Percentiles rank a stretch among this genome's conserved stretches.
phyloP scores from a whole-genome alignment of 2,329 filamentous ascomycete genomes.

The Colletotrichum melonis region DNA sequence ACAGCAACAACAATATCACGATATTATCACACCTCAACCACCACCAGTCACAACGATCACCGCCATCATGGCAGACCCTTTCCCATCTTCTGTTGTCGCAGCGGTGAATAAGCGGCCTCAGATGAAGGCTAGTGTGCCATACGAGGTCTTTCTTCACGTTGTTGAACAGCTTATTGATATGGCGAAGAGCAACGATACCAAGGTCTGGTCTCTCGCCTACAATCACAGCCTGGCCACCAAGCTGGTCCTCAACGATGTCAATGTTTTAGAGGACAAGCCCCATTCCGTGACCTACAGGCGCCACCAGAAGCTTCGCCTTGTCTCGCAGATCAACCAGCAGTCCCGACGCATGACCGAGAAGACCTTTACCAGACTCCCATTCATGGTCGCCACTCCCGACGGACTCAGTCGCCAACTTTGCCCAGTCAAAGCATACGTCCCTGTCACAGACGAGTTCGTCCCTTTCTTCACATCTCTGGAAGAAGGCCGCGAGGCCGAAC shows the following conservation, averaged over 20 bases:
- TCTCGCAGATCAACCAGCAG: not conserved
- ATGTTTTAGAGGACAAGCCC: not conserved
- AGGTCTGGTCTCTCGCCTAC: not conserved
- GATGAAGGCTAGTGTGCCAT: not conserved
- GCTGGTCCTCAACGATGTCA: not conserved
- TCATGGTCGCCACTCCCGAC: not conserved
- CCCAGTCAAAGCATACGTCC: not conserved
- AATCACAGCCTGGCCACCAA: not conserved
- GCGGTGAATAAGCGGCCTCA: not conserved
- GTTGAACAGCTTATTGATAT: not conserved
- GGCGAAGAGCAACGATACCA: not conserved
- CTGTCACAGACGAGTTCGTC: not conserved
- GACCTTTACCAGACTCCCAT: not conserved
- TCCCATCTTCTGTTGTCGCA: not conserved
- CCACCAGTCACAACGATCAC: no score
- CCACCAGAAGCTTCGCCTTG: not conserved
- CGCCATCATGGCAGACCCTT: not conserved
- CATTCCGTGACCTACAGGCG: not conserved
- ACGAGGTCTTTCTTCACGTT: not conserved
- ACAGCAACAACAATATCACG: not conserved
- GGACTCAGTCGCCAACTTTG: not conserved
- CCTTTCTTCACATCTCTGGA: not conserved
- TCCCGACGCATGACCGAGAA: not conserved
- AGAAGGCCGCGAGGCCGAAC: not conserved
- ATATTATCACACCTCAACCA: not conserved